phyloP scores from a whole-genome alignment of 2,329 filamentous ascomycete species.

The Colletotrichum noveboracense region DNA sequence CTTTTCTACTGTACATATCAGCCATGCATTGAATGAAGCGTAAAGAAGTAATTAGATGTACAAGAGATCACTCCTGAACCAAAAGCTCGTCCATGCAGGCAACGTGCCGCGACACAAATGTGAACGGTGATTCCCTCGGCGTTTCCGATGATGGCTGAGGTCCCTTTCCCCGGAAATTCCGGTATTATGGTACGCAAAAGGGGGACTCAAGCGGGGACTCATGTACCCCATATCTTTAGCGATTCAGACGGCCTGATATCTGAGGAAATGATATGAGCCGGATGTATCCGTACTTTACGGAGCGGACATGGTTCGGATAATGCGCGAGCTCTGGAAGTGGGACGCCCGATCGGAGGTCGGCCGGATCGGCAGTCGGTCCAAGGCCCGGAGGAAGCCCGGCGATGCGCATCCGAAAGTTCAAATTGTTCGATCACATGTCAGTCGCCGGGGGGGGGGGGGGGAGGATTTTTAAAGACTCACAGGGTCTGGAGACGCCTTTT shows the following conservation, averaged over 20 bases:
- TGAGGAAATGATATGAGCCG: not conserved
- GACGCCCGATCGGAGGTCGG: not conserved
- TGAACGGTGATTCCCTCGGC: not conserved
- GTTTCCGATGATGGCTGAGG: not conserved
- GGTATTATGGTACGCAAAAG: not conserved
- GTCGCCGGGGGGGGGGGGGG: too few relatives aligned
- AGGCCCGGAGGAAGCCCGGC: too few relatives aligned
- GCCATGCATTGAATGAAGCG: not conserved
- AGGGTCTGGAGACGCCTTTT: too few relatives aligned
- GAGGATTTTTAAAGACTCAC: too few relatives aligned
- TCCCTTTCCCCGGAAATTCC: not conserved
- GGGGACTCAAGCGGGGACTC: not conserved
- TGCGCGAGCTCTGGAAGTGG: not conserved
- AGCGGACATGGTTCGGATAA: too few relatives aligned
- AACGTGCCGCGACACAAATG: fast-evolving
- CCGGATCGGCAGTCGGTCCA: not conserved
- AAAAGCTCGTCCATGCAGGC: not conserved
- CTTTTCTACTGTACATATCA: not conserved
- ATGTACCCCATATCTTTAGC: not conserved
- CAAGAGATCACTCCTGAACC: not conserved
- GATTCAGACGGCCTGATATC: not conserved
- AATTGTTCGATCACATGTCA: too few relatives aligned
- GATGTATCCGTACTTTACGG: too few relatives aligned
- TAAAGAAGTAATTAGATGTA: not conserved
- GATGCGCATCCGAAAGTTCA: too few relatives aligned